These are phyloP conservation scores for Microglena sp. DNA, from an alignment of 139 green algal species.

Conservation along the genomic window DNA sequence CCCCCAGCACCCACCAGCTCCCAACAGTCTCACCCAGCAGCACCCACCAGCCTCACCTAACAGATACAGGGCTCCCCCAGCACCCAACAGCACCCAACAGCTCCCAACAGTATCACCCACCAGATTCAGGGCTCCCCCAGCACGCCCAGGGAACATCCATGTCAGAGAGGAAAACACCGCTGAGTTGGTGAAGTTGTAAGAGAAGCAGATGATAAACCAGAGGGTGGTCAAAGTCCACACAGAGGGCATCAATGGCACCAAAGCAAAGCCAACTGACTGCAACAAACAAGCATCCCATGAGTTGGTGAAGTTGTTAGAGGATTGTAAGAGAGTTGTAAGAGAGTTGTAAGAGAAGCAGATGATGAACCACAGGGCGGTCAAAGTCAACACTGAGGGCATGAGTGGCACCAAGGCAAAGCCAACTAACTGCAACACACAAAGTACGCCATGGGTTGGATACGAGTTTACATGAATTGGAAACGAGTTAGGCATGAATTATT, in stretches of 20 bases:
- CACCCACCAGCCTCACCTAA: no score
- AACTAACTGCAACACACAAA: slow-evolving; percentile 21
- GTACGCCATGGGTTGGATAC: no score
- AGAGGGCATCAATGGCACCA: slow-evolving; percentile 29
- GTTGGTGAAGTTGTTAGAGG: no score
- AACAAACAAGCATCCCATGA: no score
- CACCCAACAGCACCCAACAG: no score
- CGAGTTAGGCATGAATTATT: no score
- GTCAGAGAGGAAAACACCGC: slow-evolving; percentile 30
- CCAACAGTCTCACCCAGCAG: no score
- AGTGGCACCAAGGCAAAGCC: slow-evolving; percentile 26
- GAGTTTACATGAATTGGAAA: no score
- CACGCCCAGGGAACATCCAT: slow-evolving; percentile 36
- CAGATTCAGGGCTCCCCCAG: slow-evolving; percentile 24
- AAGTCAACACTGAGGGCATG: slow-evolving; percentile 20
- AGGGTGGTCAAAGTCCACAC: slow-evolving; percentile 28
- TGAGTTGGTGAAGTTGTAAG: slow-evolving; percentile 41
- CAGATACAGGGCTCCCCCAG: no score
- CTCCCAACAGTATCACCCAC: slow-evolving; percentile 5
- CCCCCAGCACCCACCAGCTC: no score
- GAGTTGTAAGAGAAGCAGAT: slow-evolving; percentile 35
- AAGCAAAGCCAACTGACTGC: slow-evolving; percentile 29
- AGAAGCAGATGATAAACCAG: slow-evolving; percentile 34
- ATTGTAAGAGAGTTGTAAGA: no score
- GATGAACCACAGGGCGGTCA: slow-evolving; percentile 25